Base-by-base conservation (phyloP, 495 filamentous ascomycete genomes). In the Oleoguttula mirabilis region DNA sequence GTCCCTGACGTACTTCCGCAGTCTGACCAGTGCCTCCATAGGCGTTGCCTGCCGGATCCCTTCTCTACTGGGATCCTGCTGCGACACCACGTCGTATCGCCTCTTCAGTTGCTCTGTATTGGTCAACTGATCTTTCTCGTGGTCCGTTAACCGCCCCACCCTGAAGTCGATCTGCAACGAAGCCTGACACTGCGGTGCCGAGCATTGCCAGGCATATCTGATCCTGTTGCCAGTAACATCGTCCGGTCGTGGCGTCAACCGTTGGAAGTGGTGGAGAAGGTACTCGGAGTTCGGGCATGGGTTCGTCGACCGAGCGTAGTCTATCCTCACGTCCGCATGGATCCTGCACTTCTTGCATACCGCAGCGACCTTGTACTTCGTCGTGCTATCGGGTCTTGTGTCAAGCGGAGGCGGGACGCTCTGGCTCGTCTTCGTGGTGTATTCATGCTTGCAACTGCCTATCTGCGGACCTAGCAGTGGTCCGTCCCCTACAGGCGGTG, bases 1-100 rank as follows among this genome's bases (percentile, higher is more conserved):
- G 51, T 87, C 80, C 5, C 48, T 60, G 20, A 87, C 55, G 53
- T 86, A 87, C 33, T 62, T 63, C 20, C 67, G 67, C 25, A 87
- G 60, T 17, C 72, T 77, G 16, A 63, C 50, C 19, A 79, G 57
- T 0, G 77, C 66, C 3, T 66, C 67, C 4, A 71, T 62, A 4
- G 66, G 63, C 28, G 61, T 61, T 8, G 68, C 64, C 16, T 60
- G 50, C 28, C 59, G 58, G 19, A 75, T 55, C 22, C 72, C 76
- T 27, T 71, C 63, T 45, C 79, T 73, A 7, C 70, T 69, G 1
- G 77, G 74, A 32, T 84, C 72, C 4, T 69, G 51, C 28, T 60
- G 58, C 41, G 70, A 65, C 2, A 75, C 76, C 12, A 59, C 54
- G 3, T 73, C 60, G 17, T 76, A 63, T 23, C 79, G 67, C 32